Conservation (phyloP, 176 grass and related monocot species). For the Oryza nivara region DNA sequence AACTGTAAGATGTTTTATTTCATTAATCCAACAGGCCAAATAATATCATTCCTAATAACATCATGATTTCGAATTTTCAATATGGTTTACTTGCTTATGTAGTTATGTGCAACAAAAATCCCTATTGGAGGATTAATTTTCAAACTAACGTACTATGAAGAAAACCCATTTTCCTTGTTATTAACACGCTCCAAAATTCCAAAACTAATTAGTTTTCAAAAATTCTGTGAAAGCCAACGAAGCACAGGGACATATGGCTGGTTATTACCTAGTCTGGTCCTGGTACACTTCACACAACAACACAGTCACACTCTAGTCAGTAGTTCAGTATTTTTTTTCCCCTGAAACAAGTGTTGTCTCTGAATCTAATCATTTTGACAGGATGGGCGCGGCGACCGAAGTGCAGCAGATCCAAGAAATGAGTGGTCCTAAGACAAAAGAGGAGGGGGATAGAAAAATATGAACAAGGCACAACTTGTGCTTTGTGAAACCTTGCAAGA, state of each 20-base stretch:
- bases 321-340: neutral
- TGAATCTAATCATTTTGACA: constrained; percentile 51
- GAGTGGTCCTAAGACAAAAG: constrained; percentile 37
- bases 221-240: neutral
- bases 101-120: neutral
- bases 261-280: neutral
- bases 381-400: neutral
- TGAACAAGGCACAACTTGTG: constrained; percentile 48
- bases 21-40: neutral
- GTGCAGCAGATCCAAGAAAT: constrained; percentile 50
- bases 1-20: neutral
- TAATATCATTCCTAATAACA: neutral
- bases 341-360: constrained; percentile 31
- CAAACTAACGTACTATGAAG: neutral
- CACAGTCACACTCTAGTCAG: neutral
- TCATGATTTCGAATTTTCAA: neutral
- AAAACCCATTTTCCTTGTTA: neutral
- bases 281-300: neutral
- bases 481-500: constrained; percentile 42
- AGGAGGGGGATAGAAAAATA: neutral
- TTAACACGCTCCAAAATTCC: neutral
- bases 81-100: neutral
- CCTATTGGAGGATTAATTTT: neutral
- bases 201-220: neutral
- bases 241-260: neutral